Evolutionary conservation across 192 early-diverging fungal genomes (phyloP).

Genomic region (Haplosporangium gracile): DNA sequence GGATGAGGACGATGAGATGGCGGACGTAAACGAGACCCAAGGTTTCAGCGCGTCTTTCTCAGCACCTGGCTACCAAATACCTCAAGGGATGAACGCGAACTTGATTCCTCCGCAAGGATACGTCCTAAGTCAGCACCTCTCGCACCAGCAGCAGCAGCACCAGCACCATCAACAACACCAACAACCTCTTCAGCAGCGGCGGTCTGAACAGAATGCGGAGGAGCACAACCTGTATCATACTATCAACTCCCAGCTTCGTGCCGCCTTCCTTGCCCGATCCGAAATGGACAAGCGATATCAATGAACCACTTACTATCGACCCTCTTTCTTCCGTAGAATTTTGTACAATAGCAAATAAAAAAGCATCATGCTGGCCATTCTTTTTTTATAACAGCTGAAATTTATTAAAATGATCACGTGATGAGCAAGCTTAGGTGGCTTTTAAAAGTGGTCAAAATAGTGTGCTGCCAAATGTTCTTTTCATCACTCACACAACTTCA

Average conservation of each 20-base stretch:
- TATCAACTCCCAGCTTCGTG: constrained; percentile 51
- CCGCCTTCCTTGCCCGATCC: constrained; percentile 31
- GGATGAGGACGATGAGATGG: constrained; percentile 56
- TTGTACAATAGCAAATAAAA: not conserved
- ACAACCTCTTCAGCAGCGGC: constrained; percentile 2
- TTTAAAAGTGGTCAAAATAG: constrained; percentile 5
- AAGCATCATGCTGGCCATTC: not conserved
- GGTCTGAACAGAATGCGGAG: not conserved
- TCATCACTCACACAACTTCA: constrained; percentile 27
- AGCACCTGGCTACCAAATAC: no score
- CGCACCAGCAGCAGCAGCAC: not conserved
- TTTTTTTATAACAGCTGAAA: not conserved
- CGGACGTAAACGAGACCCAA: constrained; percentile 21
- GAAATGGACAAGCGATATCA: constrained; percentile 32
- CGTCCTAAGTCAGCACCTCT: not conserved
- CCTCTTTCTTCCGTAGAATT: not conserved
- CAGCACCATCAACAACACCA: not conserved
- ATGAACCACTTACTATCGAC: not conserved
- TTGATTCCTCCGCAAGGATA: not conserved
- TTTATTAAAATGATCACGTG: not conserved
- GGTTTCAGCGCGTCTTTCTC: not conserved
- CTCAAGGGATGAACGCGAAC: not conserved
- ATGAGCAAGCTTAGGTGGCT: not conserved
- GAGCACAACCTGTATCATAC: constrained; percentile 26
- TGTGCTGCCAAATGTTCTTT: constrained; percentile 9